A percentile compares a stretch with the other conserved stretches of the same genome.
Conservation (phyloP, 2,329 filamentous ascomycete genomes). For the Ophiostoma sp. region DNA sequence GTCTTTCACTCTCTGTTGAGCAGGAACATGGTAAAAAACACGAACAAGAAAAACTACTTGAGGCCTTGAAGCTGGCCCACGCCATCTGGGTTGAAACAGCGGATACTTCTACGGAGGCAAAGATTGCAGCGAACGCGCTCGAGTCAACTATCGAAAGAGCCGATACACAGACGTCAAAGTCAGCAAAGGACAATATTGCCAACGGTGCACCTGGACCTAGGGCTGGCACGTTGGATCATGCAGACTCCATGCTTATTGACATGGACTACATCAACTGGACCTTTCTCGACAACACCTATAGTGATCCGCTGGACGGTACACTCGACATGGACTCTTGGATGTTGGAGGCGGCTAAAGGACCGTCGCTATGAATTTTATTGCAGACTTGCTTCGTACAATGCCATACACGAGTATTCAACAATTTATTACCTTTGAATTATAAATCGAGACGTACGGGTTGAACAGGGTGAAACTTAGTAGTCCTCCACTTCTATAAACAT, state of each 20-base stretch:
- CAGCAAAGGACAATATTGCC: background rate
- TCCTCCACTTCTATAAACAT: no score
- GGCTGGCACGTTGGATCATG: background rate
- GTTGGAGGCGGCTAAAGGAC: background rate
- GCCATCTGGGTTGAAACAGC: background rate
- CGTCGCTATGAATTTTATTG: background rate
- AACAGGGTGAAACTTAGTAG: no score
- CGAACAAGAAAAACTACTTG: background rate
- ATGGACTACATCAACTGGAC: conserved; percentile 13
- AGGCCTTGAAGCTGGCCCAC: background rate
- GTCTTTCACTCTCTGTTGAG: background rate
- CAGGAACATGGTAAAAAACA: background rate
- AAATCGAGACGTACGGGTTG: no score
- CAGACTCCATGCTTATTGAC: background rate
- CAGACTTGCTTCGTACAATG: background rate
- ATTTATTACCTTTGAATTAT: no score
- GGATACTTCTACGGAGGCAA: background rate
- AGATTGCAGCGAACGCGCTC: background rate
- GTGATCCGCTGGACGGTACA: background rate
- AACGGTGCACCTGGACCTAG: background rate
- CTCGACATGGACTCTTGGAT: background rate
- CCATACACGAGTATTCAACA: no score
- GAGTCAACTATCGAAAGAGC: background rate
- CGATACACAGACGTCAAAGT: background rate
- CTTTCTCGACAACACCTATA: conserved; percentile 18